These are phyloP conservation scores for Lagenaria siceraria DNA, from an alignment of 306 rosid genomes.

Conservation along the genomic window DNA sequence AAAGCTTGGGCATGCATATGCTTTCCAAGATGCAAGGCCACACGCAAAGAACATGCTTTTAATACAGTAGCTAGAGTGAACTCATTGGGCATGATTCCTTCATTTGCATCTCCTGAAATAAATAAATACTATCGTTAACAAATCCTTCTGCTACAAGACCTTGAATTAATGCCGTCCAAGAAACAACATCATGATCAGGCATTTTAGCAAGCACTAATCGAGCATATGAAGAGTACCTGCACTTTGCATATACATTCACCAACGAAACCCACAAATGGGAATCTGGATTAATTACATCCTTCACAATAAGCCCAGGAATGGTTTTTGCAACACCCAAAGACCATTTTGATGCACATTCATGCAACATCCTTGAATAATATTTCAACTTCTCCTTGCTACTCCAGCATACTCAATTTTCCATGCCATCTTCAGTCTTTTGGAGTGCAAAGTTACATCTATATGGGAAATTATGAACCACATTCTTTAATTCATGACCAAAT, in stretches of 20 bases:
- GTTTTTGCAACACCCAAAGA: slow-evolving; percentile 20
- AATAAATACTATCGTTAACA: slow-evolving; percentile 9
- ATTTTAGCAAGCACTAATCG: slow-evolving; percentile 24
- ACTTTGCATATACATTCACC: slow-evolving; percentile 27
- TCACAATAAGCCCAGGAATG: slow-evolving; percentile 25
- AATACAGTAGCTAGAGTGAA: slow-evolving; percentile 26
- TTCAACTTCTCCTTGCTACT: slow-evolving; percentile 14
- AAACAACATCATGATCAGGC: slow-evolving; percentile 31
- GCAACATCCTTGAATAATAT: slow-evolving; percentile 17
- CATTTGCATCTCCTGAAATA: slow-evolving; percentile 28
- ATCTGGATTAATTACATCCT: slow-evolving; percentile 21
- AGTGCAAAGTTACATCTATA: neutral
- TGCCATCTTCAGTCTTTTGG: slow-evolving; percentile 1
- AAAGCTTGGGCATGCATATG: slow-evolving; percentile 30
- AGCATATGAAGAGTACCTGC: slow-evolving; percentile 15
- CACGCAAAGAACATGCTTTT: slow-evolving; percentile 23
- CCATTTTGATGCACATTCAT: slow-evolving; percentile 16
- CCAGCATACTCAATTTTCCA: neutral
- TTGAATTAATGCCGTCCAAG: slow-evolving; percentile 28
- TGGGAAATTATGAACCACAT: neutral
- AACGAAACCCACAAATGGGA: slow-evolving; percentile 28
- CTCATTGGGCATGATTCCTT: slow-evolving; percentile 25
- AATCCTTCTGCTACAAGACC: slow-evolving; percentile 21
- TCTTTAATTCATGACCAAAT: neutral
- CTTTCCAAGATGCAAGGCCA: slow-evolving; percentile 21